Conservation (phyloP, 768 basidiomycete species). For the Podaxis mareebaensis region DNA sequence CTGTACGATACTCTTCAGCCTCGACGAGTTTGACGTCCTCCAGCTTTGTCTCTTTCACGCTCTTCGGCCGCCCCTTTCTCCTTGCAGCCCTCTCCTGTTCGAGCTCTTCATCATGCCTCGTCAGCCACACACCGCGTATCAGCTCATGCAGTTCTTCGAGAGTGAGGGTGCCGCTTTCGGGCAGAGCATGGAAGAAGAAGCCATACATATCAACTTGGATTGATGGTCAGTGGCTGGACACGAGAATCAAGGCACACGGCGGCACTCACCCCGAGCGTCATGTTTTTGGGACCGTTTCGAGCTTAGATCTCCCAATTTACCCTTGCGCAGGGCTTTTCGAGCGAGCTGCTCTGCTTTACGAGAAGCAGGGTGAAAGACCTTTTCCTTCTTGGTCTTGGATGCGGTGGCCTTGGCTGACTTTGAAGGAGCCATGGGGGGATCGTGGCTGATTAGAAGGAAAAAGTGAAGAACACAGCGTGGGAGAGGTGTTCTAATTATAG, state of each 20-base stretch:
- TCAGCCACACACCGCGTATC: conserved; percentile 69
- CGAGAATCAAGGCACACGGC: conserved; percentile 2
- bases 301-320: conserved; percentile 58
- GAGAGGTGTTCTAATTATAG: conserved; percentile 20
- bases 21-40: conserved; percentile 74
- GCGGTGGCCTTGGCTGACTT: conserved; percentile 34
- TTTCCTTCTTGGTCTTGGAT: conserved; percentile 59
- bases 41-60: conserved; percentile 60
- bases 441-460: conserved; percentile 6
- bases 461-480: conserved; percentile 24
- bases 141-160: conserved; percentile 68
- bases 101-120: conserved; percentile 67
- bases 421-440: conserved; percentile 38
- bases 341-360: conserved; percentile 79
- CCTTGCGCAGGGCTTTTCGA: conserved; percentile 66
- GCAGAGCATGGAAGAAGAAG: conserved; percentile 76
- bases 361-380: conserved; percentile 80
- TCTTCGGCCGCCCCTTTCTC: conserved; percentile 77
- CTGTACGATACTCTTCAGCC: conserved; percentile 73
- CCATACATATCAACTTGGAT: conserved; percentile 68
- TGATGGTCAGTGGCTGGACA: conserved; percentile 17
- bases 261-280: conserved; percentile 47
- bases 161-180: conserved; percentile 55
- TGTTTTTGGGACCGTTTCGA: conserved; percentile 61
- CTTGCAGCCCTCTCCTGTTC: conserved; percentile 59